A percentile compares a stretch with the other conserved stretches of the same genome.
Evolutionary conservation across 352 stramenopile genomes (phyloP).

Genomic region (Phytophthora crassamura): DNA sequence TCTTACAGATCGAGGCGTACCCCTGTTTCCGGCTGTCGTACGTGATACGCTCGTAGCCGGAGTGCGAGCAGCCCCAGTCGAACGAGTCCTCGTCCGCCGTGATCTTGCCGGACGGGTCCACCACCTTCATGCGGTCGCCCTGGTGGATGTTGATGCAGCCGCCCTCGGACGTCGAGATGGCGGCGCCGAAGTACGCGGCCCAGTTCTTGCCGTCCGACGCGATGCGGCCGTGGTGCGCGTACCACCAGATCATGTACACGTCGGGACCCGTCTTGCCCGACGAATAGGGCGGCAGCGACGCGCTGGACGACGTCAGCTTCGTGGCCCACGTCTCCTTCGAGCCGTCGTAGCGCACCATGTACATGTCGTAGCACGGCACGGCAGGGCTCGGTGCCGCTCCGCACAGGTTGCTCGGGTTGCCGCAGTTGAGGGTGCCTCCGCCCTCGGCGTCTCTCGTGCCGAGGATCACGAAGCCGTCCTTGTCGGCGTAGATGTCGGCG

Average conservation of each 20-base stretch:
- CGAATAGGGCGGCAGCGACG: no score
- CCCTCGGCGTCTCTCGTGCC: conserved; percentile 49
- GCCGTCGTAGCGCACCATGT: conserved; percentile 55
- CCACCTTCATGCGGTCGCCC: conserved; percentile 72
- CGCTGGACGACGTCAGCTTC: conserved; percentile 56
- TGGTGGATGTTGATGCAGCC: conserved; percentile 80
- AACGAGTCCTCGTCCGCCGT: conserved; percentile 54
- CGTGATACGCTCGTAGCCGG: conserved; percentile 62
- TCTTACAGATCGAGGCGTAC: conserved; percentile 69
- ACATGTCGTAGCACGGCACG: conserved; percentile 62
- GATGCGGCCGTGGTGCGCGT: conserved; percentile 69
- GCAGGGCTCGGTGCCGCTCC: conserved; percentile 40
- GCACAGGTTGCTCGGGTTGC: conserved; percentile 57
- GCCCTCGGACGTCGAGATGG: conserved; percentile 59
- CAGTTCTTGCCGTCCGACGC: conserved; percentile 66
- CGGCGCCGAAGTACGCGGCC: conserved; percentile 65
- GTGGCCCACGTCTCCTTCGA: conserved; percentile 54
- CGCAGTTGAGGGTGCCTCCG: no score
- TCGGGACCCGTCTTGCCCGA: no score
- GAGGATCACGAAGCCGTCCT: conserved; percentile 55
- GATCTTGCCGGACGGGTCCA: conserved; percentile 47
- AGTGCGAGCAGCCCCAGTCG: conserved; percentile 69
- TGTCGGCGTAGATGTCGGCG: conserved; percentile 55
- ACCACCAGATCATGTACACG: conserved; percentile 80
- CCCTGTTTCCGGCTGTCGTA: conserved; percentile 53